Evolutionary conservation across 352 stramenopile species (phyloP), one percentile per base, ranked within the genome.

Genomic region (Elongisporangium prolatum): DNA sequence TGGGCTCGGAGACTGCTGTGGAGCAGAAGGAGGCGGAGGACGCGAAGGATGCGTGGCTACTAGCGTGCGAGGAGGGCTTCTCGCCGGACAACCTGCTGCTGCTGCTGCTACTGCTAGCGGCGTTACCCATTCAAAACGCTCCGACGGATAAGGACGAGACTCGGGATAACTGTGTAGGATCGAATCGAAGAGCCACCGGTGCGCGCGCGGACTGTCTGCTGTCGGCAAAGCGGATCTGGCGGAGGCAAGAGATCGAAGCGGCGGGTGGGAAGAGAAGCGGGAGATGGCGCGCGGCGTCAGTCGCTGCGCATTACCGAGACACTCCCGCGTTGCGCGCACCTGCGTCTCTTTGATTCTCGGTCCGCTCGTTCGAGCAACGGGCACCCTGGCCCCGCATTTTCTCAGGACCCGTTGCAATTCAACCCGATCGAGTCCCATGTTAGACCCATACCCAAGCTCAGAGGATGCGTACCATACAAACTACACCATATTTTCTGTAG

Each of bases 341-440:
- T 44, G 34, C 34, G 34, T 44, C 34, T 44, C 34, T 44, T 44
- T 44, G 34, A 44, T 44, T 44, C 34, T 44, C 34, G 34, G 34
- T 44, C 34, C 34, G 34, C 34, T 44, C 34, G 34, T 16, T 44
- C 34, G 34, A 44, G 34, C 34, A 44, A 44, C 34, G 34, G 34
- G 34, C 34, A 44, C 34, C 34, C 34, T 44, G 34, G 34, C 34
- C 34, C 34, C 34, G 34, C 34, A 44, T 44, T 44, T 44, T 44
- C 34, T 44, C 34, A 44, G 34, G 34, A 44, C 34, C 34, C 54
- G 49, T 50, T 65, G 21, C 37, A 34, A 6, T 54, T 44, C 18
- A 8, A 54, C 50, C 21, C 50, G 21, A 24, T 18, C 8, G 6
- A 54, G 2, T 44, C 3, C 28, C 13, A 6, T 14, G 24, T 40